Base-by-base conservation (phyloP, 768 basidiomycete species). In the Coprinopsis marcescibilis region DNA sequence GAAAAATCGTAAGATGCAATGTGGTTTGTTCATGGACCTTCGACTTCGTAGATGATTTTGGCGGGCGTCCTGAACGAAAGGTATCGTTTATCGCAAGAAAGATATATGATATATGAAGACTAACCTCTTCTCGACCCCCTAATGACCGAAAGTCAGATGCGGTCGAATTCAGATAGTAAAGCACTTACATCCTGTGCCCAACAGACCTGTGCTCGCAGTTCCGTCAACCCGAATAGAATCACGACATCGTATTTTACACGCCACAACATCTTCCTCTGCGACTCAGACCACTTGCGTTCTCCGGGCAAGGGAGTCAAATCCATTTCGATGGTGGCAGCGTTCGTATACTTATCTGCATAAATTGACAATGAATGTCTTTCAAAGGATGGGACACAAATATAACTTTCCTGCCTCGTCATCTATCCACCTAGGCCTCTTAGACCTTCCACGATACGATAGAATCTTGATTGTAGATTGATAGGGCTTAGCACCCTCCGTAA, bases 171-270 rank as follows among this genome's bases (percentile, higher is more conserved):
- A 20, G 17, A 38, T 27, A 44, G 8, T 27, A 13, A 23, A 5
- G 23, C 21, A 41, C 73, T 21, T 49, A 76, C 76, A 43, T 68
- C 64, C 26, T 77, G 73, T 42, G 57, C 54, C 75, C 77, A 79
- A 19, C 63, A 59, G 43, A 78, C 63, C 32, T 76, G 70, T 0
- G 75, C 77, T 46, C 63, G 68, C 46, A 77, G 53, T 50, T 78
- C 77, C 0, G 75, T 77, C 32, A 73, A 51, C 1, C 77, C 77
- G 45, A 79, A 73, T 2, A 68, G 55, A n/a, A 79, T 53, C 11
- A 77, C 53, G 1, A 78, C 55, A 8, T 69, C 64, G 39, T 53
- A 70, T 1, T 58, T 30, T 11, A 67, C 46, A 26, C 39, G 32
- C 37, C 59, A 69, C 32, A 11, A 43, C n/a, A 23, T 60, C 65